Base-by-base conservation (phyloP, 441 rosid genomes). In the Daphne laureola region DNA sequence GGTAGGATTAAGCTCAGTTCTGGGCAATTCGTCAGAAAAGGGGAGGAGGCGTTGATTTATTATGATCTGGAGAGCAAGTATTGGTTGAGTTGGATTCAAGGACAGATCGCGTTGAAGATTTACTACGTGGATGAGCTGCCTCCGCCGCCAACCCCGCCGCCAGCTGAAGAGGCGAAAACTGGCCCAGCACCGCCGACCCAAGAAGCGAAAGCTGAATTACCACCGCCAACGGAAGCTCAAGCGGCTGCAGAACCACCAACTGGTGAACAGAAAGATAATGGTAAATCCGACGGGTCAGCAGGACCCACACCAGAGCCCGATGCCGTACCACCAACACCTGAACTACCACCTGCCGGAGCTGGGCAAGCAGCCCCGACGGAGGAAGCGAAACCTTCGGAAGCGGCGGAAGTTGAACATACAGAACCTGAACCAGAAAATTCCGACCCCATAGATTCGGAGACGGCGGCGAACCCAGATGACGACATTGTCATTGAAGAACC, bases 41-140 rank as follows among this genome's bases (percentile, higher is more conserved):
- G 98, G 5, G 95, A 87, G 40, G 98, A 88, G 53, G 96, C 89
- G 13, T 61, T 88, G 57, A 81, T 91, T 31, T 88, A 86, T 59
- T 91, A 82, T 59, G 71, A 78, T 11, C 55, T 91, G 53, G 81
- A 82, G 72, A 86, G 65, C 71, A 91, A 86, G 71, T 66, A 70
- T 59, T 38, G 72, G 70, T 21, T 80, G 23, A 69, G 68, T 64
- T 84, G 73, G 73, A 73, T 82, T n/a, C 85, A 76, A 27, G 98
- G 96, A 0, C 87, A 86, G 58, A 75, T 87, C 53, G 98, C 96
- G 0, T 65, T 91, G 59, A 84, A 70, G 75, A 71, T 91, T 56
- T 83, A 80, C 35, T 87, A 86, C 35, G 77, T 72, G 9, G 76
- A 75, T 15, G 84, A 79, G 17, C 81, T 67, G 4, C 38, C 40